Conservation (phyloP, 1,139 yeast genomes). For the Komagataea norvegica region DNA sequence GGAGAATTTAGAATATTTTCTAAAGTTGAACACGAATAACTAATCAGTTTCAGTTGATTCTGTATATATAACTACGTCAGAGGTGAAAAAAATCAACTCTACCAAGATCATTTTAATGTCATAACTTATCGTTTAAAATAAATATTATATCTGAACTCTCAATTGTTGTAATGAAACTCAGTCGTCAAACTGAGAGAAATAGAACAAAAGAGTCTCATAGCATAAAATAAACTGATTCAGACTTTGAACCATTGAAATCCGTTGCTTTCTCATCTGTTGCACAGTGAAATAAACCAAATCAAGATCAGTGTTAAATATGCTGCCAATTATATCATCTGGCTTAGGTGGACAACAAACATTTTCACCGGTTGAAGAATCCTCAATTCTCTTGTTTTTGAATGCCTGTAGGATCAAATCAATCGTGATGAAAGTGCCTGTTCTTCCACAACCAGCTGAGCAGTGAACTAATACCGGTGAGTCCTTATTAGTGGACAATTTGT, state of each 20-base stretch:
- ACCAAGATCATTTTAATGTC: too few species aligned
- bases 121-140: too few species aligned
- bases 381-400: conserved; percentile 15
- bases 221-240: conserved; percentile 69
- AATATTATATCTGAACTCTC: too few species aligned
- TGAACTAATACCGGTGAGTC: conserved; percentile 58
- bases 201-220: conserved; percentile 49
- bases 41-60: too few species aligned
- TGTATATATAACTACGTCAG: too few species aligned
- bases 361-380: not conserved
- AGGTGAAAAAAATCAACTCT: not conserved
- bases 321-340: too few species aligned
- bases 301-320: conserved; percentile 26
- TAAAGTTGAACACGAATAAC: conserved; percentile 12
- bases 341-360: not conserved
- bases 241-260: conserved; percentile 82
- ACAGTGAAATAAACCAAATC: conserved; percentile 28
- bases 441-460: conserved; percentile 91
- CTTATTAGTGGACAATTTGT: conserved; percentile 28
- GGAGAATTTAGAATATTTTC: conserved; percentile 32
- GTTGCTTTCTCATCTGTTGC: conserved; percentile 58
- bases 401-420: conserved; percentile 58
- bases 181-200: conserved; percentile 12
- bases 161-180: too few species aligned
- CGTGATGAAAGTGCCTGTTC: conserved; percentile 83